Base-by-base conservation (phyloP, 2,329 filamentous ascomycete species). In the Cladophialophora exuberans region DNA sequence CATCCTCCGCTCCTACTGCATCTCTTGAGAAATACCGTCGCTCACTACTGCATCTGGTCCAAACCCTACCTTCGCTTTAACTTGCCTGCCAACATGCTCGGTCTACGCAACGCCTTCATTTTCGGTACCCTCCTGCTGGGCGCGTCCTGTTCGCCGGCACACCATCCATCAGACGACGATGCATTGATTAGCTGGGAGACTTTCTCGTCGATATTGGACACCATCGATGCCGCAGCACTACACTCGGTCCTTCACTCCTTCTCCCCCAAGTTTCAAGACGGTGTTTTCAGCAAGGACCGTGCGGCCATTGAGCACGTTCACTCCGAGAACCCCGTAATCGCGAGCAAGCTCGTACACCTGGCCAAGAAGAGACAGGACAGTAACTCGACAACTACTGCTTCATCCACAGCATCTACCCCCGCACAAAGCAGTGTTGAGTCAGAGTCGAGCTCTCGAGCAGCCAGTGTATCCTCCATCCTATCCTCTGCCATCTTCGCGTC, bases 221-320 rank as follows among this genome's bases (percentile, higher is more conserved):
- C 76, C 20, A 73, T 86, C 52, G 82, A 85, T 18, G 79, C 79
- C 51, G 76, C 82, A 44, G 79, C 82, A 36, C 74, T 92, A 50
- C 85, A 89, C 69, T 79, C 81, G 42, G 81, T 88, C 49, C 76
- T 91, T 26, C 84, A 88, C 69, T 75, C 79, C 58, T 79, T 85
- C 64, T 76, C 85, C 50, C 78, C 79, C 43, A 82, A 83, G 66
- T 89, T 85, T 72, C 80, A 84, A 67, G 81, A 88, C 66, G 87
- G 86, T 55, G 79, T 89, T 52, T 88, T 85, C 69, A 78, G 82
- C 60, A 82, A 83, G 60, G 86, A 88, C 65, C 79, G 78, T 62
- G 76, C 79, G 9, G 85, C 85, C 22, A 76, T 88, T 51, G 82
- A 87, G 68, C 82, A 80, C 28, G 77, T 88, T 23, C 81, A 84